These are phyloP conservation scores for Epithemia pelagica DNA, from an alignment of 108 stramenopile genomes.

Conservation along the genomic window DNA sequence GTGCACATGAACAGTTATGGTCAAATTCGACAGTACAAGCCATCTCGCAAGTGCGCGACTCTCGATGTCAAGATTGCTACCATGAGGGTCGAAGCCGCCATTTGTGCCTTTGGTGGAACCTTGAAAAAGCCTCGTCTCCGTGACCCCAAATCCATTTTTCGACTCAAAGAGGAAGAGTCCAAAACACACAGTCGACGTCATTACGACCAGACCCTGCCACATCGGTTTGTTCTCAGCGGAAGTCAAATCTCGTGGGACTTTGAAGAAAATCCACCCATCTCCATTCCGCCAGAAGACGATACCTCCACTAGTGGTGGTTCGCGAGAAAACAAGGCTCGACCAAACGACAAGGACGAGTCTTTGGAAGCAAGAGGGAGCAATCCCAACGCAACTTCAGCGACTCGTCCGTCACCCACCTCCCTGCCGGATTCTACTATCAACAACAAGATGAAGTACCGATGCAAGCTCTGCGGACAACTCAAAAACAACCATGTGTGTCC, in stretches of 20 bases:
- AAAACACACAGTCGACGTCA: neutral
- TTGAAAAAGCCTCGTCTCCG: slow-evolving; percentile 9
- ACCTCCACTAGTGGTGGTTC: neutral
- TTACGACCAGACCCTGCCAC: slow-evolving; percentile 44
- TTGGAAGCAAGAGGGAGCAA: neutral
- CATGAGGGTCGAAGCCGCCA: slow-evolving; percentile 50
- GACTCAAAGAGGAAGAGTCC: neutral
- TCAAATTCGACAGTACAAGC: slow-evolving; percentile 5
- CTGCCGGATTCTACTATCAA: neutral
- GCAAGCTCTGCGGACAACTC: slow-evolving; percentile 82
- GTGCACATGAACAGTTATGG: slow-evolving; percentile 12
- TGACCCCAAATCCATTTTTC: slow-evolving; percentile 23
- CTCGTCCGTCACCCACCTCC: neutral
- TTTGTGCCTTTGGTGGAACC: slow-evolving; percentile 71
- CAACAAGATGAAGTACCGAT: slow-evolving; percentile 39
- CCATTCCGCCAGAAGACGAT: slow-evolving; percentile 4
- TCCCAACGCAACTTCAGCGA: neutral
- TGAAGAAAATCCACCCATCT: slow-evolving; percentile 41
- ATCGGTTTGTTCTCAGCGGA: slow-evolving; percentile 53
- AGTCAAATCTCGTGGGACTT: slow-evolving; percentile 69
- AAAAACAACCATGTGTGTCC: slow-evolving; percentile 78
- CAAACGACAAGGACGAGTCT: neutral
- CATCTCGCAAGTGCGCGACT: neutral
- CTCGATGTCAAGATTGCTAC: slow-evolving; percentile 40
- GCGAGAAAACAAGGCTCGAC: neutral